phyloP scores from a whole-genome alignment of 306 rosid species.

The Quercus cerris region DNA sequence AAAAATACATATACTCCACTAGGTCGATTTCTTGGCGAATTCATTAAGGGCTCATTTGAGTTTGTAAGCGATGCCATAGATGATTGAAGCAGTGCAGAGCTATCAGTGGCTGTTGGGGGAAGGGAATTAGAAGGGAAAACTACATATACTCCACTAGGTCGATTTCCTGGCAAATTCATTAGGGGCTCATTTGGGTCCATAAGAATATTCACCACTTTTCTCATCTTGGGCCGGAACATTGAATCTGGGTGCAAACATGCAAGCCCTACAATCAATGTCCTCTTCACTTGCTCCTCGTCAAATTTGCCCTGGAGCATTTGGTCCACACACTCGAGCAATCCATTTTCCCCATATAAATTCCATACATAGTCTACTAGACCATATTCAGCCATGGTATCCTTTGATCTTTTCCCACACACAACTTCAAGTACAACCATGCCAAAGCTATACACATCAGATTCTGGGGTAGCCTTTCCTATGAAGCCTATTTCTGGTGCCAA shows the following conservation, averaged over 20 bases:
- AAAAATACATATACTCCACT: too few species aligned
- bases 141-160: slow-evolving; percentile 40
- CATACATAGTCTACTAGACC: slow-evolving; percentile 53
- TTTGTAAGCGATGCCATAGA: too few species aligned
- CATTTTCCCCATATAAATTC: slow-evolving; percentile 32
- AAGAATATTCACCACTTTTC: slow-evolving; percentile 49
- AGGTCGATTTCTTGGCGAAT: too few species aligned
- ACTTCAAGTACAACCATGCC: slow-evolving; percentile 64
- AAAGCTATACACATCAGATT: slow-evolving; percentile 59
- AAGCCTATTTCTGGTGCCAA: slow-evolving; percentile 58
- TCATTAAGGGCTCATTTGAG: too few species aligned
- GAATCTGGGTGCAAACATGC: slow-evolving; percentile 55
- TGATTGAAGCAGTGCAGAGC: too few species aligned
- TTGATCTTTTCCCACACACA: slow-evolving; percentile 57
- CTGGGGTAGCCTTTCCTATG: slow-evolving; percentile 46
- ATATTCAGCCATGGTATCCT: slow-evolving; percentile 24
- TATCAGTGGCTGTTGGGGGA: too few species aligned
- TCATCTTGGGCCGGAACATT: slow-evolving; percentile 43
- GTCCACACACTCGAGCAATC: slow-evolving; percentile 46
- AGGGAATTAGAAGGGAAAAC: slow-evolving; percentile 27
- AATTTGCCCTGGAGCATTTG: slow-evolving; percentile 15
- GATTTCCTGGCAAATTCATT: slow-evolving; percentile 34
- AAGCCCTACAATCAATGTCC: slow-evolving; percentile 49
- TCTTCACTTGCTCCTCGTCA: slow-evolving; percentile 44
- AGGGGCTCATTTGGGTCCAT: slow-evolving; percentile 44